Evolutionary conservation across 2,329 filamentous ascomycete species (phyloP).

Genomic region (Hirsutella rhossiliensis): DNA sequence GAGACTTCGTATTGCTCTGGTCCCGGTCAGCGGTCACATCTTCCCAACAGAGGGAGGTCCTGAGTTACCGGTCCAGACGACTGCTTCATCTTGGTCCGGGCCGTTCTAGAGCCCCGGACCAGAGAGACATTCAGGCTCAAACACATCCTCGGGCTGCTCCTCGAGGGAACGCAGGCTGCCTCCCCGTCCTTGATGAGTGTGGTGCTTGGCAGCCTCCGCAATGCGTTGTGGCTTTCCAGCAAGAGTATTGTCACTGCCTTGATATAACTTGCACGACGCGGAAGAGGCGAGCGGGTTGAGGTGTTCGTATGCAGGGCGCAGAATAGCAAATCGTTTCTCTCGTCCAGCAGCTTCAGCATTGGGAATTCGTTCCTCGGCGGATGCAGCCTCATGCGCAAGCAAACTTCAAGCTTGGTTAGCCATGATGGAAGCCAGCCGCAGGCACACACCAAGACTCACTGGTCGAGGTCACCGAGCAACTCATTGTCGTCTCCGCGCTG

Average conservation of each 20-base stretch:
- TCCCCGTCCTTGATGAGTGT: too few species aligned
- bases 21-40: background rate
- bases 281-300: background rate
- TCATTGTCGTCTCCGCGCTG: background rate
- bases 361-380: background rate
- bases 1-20: constrained; percentile 17
- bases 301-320: background rate
- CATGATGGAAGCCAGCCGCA: background rate
- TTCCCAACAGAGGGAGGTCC: background rate
- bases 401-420: background rate
- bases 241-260: too few species aligned
- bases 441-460: background rate
- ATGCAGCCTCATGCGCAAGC: background rate
- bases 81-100: background rate
- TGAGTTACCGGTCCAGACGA: background rate
- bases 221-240: too few species aligned
- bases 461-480: background rate
- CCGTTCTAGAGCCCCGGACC: background rate
- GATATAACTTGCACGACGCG: background rate
- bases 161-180: background rate
- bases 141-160: background rate
- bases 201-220: too few species aligned
- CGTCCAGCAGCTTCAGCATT: background rate
- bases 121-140: background rate
- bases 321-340: background rate